Conservation (phyloP, 2,329 filamentous ascomycete species). For the Phaeosphaeria sp. region DNA sequence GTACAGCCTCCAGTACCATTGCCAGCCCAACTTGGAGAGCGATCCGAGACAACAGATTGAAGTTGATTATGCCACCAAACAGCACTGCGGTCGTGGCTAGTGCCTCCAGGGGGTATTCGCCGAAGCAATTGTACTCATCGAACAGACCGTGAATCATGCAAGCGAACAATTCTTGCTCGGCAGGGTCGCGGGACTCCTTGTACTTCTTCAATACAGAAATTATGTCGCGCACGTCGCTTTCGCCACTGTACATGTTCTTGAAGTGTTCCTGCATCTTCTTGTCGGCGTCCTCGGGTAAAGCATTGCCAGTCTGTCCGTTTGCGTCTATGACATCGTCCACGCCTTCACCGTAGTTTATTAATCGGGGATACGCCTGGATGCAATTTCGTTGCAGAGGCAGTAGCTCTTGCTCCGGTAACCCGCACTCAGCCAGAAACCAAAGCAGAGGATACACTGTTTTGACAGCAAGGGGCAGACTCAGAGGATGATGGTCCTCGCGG, state of each 20-base stretch:
- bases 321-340: constrained; percentile 89
- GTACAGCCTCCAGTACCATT: constrained; percentile 96
- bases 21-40: constrained; percentile 92
- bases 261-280: constrained; percentile 96
- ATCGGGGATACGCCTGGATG: constrained; percentile 87
- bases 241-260: constrained; percentile 95
- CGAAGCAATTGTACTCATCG: constrained; percentile 95
- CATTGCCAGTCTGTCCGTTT: constrained; percentile 82
- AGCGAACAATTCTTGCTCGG: constrained; percentile 93
- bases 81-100: constrained; percentile 94
- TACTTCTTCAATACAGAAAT: constrained; percentile 84
- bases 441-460: constrained; percentile 84
- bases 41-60: constrained; percentile 86
- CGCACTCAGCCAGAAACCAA: constrained; percentile 70
- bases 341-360: constrained; percentile 96
- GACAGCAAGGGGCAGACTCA: constrained; percentile 78
- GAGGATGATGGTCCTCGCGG: constrained; percentile 69
- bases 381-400: constrained; percentile 84
- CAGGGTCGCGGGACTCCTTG: constrained; percentile 82
- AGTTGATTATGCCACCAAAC: constrained; percentile 95
- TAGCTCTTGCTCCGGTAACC: constrained; percentile 69
- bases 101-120: constrained; percentile 94
- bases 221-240: constrained; percentile 84
- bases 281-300: constrained; percentile 78
- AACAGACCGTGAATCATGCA: constrained; percentile 99